These are phyloP conservation scores for Microglena sp. DNA, from an alignment of 139 green algal genomes.

Conservation along the genomic window DNA sequence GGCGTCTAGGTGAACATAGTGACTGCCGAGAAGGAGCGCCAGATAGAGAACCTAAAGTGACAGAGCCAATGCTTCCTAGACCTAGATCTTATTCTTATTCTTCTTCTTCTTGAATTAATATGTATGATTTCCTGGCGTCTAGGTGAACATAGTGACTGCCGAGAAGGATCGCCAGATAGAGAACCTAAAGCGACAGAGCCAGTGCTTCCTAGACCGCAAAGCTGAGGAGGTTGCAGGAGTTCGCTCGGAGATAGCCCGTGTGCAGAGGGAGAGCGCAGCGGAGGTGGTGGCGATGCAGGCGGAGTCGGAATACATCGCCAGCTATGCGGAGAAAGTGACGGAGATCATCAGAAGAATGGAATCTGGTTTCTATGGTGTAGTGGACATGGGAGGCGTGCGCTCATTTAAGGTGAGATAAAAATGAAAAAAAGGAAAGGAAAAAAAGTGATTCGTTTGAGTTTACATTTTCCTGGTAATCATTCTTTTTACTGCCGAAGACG, in stretches of 20 bases:
- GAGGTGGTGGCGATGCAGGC: neutral
- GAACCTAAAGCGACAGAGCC: conserved; percentile 27
- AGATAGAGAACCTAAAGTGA: conserved; percentile 25
- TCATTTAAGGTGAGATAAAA: conserved; percentile 11
- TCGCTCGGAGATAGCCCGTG: too few relatives aligned
- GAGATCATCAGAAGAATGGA: conserved; percentile 29
- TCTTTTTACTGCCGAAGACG: too few relatives aligned
- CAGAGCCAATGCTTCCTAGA: too few relatives aligned
- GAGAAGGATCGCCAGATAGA: conserved; percentile 21
- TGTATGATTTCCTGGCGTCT: too few relatives aligned
- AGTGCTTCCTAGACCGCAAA: conserved; percentile 13
- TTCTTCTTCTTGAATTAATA: too few relatives aligned
- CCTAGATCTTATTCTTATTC: too few relatives aligned
- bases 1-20: too few relatives aligned
- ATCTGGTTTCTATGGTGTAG: conserved; percentile 16
- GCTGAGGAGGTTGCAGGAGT: conserved; percentile 6
- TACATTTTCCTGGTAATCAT: too few relatives aligned
- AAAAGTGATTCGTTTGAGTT: too few relatives aligned
- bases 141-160: too few relatives aligned
- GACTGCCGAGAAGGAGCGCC: conserved; percentile 11
- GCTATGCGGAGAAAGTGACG: conserved; percentile 18
- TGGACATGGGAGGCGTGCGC: conserved; percentile 11
- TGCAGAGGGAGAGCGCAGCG: too few relatives aligned
- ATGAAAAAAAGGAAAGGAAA: too few relatives aligned
- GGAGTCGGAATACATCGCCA: conserved; percentile 20